Base-by-base conservation (phyloP, 108 stramenopile genomes). In the Epithemia pelagica region DNA sequence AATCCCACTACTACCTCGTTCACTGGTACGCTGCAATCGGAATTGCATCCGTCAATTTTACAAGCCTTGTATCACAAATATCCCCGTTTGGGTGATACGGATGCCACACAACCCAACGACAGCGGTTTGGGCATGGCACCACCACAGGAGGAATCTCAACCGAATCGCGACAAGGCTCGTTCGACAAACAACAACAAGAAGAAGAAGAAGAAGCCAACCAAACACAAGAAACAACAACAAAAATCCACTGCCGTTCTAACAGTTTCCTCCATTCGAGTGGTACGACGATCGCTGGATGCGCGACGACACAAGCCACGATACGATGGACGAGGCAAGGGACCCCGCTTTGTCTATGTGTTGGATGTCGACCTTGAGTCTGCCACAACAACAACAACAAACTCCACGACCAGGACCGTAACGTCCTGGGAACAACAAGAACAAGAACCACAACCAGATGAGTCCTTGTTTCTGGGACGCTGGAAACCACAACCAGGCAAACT, bases 221-320 rank as follows among this genome's bases (percentile, higher is more conserved):
- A 46, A 5, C 37, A 46, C 10, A 5, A 46, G 15, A 46, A 46
- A 5, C 37, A 46, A 15, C 37, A 46, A 46, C 10, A 15, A 46
- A 15, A 15, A 46, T 10, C 5, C 15, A 15, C 5, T 15, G 15
- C 10, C 10, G 15, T 46, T 10, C 5, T 46, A 10, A 46, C 37
- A 15, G 37, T 74, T 0, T 19, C 25, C 23, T 7, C 27, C 46
- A 62, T 83, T 23, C 69, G 80, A 52, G 82, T 92, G 46, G 76
- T 89, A 53, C 84, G 91, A 58, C 77, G 91, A 23, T 92, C 91
- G 19, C 31, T 89, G 30, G 91, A 92, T 74, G 91, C 91, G 23
- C 79, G 90, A 7, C 77, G 74, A 32, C 77, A 81, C 61, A 56
- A 72, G 23, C 62, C 62, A 30, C 66, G 75, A 7, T 62, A 66